A percentile compares a stretch with the other conserved stretches of the same genome.
Conservation (phyloP, 257 asterid genomes). For the Leptodermis oblonga region DNA sequence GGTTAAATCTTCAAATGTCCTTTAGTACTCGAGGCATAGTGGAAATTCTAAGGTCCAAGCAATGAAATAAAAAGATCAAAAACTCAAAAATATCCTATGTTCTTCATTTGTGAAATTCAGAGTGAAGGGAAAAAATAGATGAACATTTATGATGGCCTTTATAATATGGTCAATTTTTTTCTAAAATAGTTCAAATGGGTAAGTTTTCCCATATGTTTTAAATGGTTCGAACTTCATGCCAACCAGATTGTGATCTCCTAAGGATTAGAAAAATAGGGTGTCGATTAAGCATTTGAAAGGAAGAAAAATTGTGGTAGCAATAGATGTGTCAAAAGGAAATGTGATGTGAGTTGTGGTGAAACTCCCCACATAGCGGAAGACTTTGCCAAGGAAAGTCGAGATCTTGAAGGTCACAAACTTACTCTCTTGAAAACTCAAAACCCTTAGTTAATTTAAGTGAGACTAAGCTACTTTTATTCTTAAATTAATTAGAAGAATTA, state of each 20-base stretch:
- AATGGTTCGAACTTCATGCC: constrained; percentile 30
- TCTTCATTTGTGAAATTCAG: constrained; percentile 29
- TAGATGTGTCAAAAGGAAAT: constrained; percentile 43
- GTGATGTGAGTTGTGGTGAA: too few species aligned
- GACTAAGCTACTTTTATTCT: too few species aligned
- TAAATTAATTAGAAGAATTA: too few species aligned
- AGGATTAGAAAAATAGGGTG: constrained; percentile 2
- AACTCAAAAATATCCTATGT: constrained; percentile 23
- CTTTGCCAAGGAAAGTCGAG: too few species aligned
- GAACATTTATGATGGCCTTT: constrained; percentile 41
- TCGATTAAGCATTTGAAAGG: not conserved
- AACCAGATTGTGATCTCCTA: constrained; percentile 17
- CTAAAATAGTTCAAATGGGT: constrained; percentile 24
- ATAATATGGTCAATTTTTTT: constrained; percentile 19
- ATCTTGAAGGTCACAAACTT: too few species aligned
- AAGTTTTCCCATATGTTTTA: constrained; percentile 38
- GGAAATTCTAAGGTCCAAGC: constrained; percentile 12
- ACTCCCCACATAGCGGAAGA: too few species aligned
- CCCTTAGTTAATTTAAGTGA: too few species aligned
- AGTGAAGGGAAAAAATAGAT: not conserved
- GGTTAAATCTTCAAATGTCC: constrained; percentile 15
- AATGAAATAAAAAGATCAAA: constrained; percentile 25
- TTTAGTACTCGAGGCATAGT: constrained; percentile 42
- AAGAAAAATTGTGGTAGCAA: constrained; percentile 11
- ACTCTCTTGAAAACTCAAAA: too few species aligned